Base-by-base conservation (phyloP, 1,284 basidiomycete genomes). In the Ganoderma lingzhi region DNA sequence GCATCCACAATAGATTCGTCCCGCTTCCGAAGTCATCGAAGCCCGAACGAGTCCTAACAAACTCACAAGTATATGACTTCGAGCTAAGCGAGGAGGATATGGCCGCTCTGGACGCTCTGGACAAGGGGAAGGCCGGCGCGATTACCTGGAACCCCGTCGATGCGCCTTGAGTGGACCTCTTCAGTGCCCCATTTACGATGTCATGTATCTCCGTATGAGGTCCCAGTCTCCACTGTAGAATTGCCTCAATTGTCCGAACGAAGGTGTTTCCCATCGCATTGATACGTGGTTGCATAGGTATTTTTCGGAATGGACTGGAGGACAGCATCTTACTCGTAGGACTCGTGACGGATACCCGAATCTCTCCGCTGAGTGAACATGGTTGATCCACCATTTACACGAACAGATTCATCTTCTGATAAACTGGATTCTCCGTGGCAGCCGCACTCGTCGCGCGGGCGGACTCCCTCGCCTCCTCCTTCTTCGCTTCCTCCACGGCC, bases 31-130 rank as follows among this genome's bases (percentile, higher is more conserved):
- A 89, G 74, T 86, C 85, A 3, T 81, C 84, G 32, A 84, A 82
- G 4, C 82, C 84, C 0, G 74, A 78, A 0, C 80, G 88, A 12
- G 87, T 90, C 70, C 75, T 80, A 45, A 83, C 84, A 10, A 91
- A 91, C 73, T 80, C 84, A 1, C 77, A 87, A 41, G 78, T 90
- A 6, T 88, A 82, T 71, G 84, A 86, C 75, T 91, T 90, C 72
- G 84, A 85, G 73, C 78, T 91, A 15, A 78, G 77, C 53, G 73
- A 74, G 17, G 82, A 83, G 59, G 88, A 90, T 70, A 86, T 91
- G 84, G 71, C 73, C 1, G 73, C 72, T 62, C 76, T 90, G 23
- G 84, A 89, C 71, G 80, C 73, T 2, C 78, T 89, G 8, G 88
- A 89, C 73, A 73, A 79, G 64, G 87, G 86, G 0, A 77, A 80